Evolutionary conservation across 2,329 filamentous ascomycete species (phyloP).

Genomic region (Hirsutella rhossiliensis): DNA sequence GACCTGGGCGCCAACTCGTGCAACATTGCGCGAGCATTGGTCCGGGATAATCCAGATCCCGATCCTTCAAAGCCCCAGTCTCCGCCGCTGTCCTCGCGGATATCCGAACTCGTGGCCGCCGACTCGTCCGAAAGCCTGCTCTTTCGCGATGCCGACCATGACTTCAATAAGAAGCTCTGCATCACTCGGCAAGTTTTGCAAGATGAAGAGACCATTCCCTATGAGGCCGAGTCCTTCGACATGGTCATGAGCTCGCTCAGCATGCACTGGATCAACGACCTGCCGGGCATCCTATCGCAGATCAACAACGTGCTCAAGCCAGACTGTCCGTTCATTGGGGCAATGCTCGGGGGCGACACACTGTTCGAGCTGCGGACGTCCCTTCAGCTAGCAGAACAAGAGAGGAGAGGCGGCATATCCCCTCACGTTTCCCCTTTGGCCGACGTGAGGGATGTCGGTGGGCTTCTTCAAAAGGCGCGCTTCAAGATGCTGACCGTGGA

Average conservation of each 20-base stretch:
- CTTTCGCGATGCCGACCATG: slow-evolving; percentile 62
- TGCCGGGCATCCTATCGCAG: slow-evolving; percentile 72
- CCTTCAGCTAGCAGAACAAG: slow-evolving; percentile 82
- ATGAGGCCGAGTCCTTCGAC: slow-evolving; percentile 67
- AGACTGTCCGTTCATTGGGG: slow-evolving; percentile 82
- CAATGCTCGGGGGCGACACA: slow-evolving; percentile 93
- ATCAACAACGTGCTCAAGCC: slow-evolving; percentile 83
- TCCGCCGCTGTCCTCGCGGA: slow-evolving; percentile 56
- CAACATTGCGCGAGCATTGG: slow-evolving; percentile 78
- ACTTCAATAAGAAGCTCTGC: slow-evolving; percentile 62
- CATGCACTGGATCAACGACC: slow-evolving; percentile 95
- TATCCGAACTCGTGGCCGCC: slow-evolving; percentile 64
- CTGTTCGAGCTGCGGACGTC: slow-evolving; percentile 89
- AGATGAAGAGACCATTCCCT: slow-evolving; percentile 65
- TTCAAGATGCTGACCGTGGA: slow-evolving; percentile 97
- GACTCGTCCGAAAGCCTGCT: slow-evolving; percentile 72
- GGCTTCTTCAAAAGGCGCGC: slow-evolving; percentile 71
- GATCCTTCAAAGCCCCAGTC: slow-evolving; percentile 41
- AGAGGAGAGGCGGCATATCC: slow-evolving; percentile 80
- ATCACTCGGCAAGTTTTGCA: slow-evolving; percentile 66
- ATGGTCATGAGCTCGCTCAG: slow-evolving; percentile 81
- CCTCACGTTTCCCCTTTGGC: slow-evolving; percentile 86
- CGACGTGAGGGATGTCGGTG: slow-evolving; percentile 84
- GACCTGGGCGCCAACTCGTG: slow-evolving; percentile 94
- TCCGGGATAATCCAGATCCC: slow-evolving; percentile 54